These are phyloP conservation scores for Diaporthe amygdali DNA, from an alignment of 2,329 filamentous ascomycete genomes.

Conservation along the genomic window DNA sequence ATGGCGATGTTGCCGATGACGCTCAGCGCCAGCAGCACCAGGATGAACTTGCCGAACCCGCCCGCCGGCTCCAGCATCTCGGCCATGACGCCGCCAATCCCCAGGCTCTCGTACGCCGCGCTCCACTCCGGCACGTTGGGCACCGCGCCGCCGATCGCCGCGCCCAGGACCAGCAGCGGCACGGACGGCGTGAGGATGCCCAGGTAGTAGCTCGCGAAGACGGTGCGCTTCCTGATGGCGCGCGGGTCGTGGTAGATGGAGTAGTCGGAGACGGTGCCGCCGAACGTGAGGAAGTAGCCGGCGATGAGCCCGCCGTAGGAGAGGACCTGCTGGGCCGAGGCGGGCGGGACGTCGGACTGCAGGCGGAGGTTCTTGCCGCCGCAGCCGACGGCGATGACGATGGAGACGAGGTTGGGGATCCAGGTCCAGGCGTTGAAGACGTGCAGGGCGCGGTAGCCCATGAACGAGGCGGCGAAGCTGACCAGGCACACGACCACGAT, in stretches of 20 bases:
- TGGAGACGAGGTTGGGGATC: conserved; percentile 58
- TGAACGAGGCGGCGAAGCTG: conserved; percentile 58
- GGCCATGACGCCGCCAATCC: conserved; percentile 50
- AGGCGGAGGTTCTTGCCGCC: conserved; percentile 54
- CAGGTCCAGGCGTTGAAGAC: conserved; percentile 61
- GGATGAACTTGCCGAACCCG: conserved; percentile 53
- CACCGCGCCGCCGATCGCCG: conserved; percentile 55
- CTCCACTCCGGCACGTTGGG: conserved; percentile 48
- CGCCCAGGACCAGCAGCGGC: conserved; percentile 53
- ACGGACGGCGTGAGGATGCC: conserved; percentile 57
- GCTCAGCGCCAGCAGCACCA: conserved; percentile 49
- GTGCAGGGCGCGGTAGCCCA: conserved; percentile 61
- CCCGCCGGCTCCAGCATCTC: conserved; percentile 52
- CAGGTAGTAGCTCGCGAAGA: conserved; percentile 56
- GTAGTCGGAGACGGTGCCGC: conserved; percentile 61
- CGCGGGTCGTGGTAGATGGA: conserved; percentile 58
- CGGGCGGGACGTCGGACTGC: conserved; percentile 47
- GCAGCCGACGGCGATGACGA: conserved; percentile 58
- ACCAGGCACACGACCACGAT: conserved; percentile 62
- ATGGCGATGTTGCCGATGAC: conserved; percentile 50
- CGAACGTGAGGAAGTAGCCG: conserved; percentile 56
- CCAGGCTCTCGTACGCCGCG: conserved; percentile 45
- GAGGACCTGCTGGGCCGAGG: conserved; percentile 43
- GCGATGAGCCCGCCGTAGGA: conserved; percentile 54
- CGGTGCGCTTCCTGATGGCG: conserved; percentile 34